Conservation (phyloP, 2,329 filamentous ascomycete genomes). For the Claviceps sp. region DNA sequence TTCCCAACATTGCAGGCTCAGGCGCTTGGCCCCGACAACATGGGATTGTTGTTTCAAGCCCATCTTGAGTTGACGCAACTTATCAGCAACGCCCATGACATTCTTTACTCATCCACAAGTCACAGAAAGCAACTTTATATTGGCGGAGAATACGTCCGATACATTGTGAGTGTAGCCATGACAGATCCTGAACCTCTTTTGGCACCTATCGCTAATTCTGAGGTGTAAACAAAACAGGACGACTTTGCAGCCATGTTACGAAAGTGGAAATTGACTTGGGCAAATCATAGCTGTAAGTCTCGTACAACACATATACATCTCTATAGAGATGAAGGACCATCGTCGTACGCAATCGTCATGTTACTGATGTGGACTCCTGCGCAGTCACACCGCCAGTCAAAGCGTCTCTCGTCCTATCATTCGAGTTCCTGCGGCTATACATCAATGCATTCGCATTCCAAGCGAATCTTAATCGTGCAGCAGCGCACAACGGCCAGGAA, state of each 20-base stretch:
- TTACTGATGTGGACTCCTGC: background rate
- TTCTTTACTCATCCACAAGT: conserved; percentile 57
- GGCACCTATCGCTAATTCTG: background rate
- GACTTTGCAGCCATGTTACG: conserved; percentile 57
- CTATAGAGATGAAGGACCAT: no score
- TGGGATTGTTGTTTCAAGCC: conserved; percentile 56
- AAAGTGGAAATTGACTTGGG: conserved; percentile 60
- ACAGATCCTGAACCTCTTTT: background rate
- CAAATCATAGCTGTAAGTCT: conserved; percentile 44
- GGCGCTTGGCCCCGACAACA: conserved; percentile 48
- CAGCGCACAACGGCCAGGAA: conserved; percentile 19
- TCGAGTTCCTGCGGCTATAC: conserved; percentile 60
- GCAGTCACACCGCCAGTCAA: conserved; percentile 50
- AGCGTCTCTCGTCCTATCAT: conserved; percentile 53
- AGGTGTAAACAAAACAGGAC: conserved; percentile 24
- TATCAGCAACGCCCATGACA: conserved; percentile 61
- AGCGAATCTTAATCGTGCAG: conserved; percentile 44
- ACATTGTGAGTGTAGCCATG: conserved; percentile 31
- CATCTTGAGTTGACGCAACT: conserved; percentile 59
- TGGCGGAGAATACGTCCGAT: conserved; percentile 60
- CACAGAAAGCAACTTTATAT: conserved; percentile 57
- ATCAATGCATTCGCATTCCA: conserved; percentile 68
- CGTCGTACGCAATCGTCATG: no score
- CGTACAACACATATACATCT: no score
- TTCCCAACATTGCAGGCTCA: conserved; percentile 52